These are phyloP conservation scores for Bipolaris oryzae DNA, from an alignment of 2,329 filamentous ascomycete species.

Conservation along the genomic window DNA sequence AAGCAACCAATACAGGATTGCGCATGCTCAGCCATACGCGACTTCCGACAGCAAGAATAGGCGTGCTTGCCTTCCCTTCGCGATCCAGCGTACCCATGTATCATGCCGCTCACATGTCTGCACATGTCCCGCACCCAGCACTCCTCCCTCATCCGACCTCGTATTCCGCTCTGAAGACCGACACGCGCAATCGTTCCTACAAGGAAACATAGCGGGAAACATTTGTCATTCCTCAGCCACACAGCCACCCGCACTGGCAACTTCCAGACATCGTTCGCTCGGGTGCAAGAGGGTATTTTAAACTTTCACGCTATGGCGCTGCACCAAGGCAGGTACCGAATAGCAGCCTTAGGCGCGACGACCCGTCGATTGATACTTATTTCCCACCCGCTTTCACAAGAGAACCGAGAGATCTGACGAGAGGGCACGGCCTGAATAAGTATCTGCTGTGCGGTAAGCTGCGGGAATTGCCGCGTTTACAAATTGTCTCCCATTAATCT, in stretches of 20 bases:
- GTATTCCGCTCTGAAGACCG: not conserved
- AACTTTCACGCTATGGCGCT: slow-evolving; percentile 7
- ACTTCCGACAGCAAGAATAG: too few relatives aligned
- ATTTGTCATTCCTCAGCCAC: slow-evolving; percentile 3
- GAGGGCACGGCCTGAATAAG: not conserved
- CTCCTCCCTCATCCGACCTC: not conserved
- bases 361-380: slow-evolving; percentile 12
- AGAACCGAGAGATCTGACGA: not conserved
- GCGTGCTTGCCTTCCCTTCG: not conserved
- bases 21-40: too few relatives aligned
- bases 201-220: not conserved
- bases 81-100: not conserved
- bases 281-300: not conserved
- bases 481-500: too few relatives aligned
- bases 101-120: not conserved
- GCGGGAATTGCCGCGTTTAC: not conserved
- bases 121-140: not conserved
- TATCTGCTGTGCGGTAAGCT: not conserved
- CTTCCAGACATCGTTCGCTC: not conserved
- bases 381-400: not conserved
- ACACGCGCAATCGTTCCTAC: not conserved
- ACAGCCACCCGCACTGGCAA: not conserved
- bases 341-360: not conserved
- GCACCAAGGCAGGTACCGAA: not conserved
- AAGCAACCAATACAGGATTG: not conserved